Conservation (phyloP, 768 basidiomycete species). For the Boletus patriciae region DNA sequence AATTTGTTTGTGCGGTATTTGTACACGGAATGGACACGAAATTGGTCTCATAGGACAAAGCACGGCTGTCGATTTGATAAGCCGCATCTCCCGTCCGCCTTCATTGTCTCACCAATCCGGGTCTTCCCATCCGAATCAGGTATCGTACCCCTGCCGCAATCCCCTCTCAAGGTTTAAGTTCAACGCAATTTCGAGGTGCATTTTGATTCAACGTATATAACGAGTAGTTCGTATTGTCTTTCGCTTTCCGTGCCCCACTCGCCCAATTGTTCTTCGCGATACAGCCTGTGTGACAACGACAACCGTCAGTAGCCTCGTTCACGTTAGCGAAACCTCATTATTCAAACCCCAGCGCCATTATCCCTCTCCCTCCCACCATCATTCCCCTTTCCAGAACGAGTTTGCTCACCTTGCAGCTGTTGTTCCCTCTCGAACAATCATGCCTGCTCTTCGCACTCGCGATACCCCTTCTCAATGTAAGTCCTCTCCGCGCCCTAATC, state of each 20-base stretch:
- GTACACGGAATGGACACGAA: conserved; percentile 42
- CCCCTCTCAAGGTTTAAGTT: conserved; percentile 30
- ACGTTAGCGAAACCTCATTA: conserved; percentile 45
- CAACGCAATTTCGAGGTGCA: conserved; percentile 38
- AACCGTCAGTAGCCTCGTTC: conserved; percentile 46
- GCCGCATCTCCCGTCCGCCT: conserved; percentile 26
- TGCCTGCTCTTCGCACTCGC: conserved; percentile 80
- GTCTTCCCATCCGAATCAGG: conserved; percentile 21
- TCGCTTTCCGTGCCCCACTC: conserved; percentile 58
- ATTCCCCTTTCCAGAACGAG: conserved; percentile 37
- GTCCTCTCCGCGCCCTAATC: conserved; percentile 14
- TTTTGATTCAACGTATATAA: conserved; percentile 49
- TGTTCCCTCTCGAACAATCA: conserved; percentile 48
- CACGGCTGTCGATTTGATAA: conserved; percentile 34
- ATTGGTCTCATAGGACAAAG: conserved; percentile 34
- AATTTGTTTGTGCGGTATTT: conserved; percentile 41
- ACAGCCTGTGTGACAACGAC: conserved; percentile 49
- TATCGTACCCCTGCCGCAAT: conserved; percentile 19
- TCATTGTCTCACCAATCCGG: conserved; percentile 37
- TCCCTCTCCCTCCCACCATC: conserved; percentile 32
- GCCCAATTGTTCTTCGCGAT: conserved; percentile 60
- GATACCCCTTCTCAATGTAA: conserved; percentile 60
- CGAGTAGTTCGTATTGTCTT: conserved; percentile 54
- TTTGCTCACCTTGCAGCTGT: conserved; percentile 34
- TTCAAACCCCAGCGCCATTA: conserved; percentile 23